A percentile compares a stretch with the other conserved stretches of the same genome.
These are phyloP conservation scores for Taxillus chinensis DNA, from an alignment of 164 flowering plant genomes.

Conservation along the genomic window DNA sequence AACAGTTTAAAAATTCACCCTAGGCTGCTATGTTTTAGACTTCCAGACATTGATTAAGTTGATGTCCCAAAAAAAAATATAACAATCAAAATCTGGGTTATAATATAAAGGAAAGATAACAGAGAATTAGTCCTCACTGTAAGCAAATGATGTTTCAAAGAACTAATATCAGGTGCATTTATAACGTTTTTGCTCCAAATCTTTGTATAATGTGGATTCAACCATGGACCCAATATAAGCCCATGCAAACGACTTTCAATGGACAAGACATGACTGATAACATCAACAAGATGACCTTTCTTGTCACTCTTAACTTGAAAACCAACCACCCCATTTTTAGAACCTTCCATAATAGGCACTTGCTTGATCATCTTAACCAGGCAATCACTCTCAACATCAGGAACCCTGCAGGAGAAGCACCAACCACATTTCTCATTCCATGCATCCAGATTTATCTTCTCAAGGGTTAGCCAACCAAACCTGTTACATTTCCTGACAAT, in stretches of 20 bases:
- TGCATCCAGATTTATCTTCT: constrained; percentile 17
- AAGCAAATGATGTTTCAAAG: constrained; percentile 51
- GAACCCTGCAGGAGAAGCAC: constrained; percentile 74
- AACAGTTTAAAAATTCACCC: too few relatives aligned
- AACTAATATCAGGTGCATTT: constrained; percentile 39
- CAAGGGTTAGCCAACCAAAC: constrained; percentile 52
- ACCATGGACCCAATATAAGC: constrained; percentile 87
- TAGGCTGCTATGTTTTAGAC: too few relatives aligned
- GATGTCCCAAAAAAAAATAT: too few relatives aligned
- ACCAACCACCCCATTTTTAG: constrained; percentile 22
- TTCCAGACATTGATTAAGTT: too few relatives aligned
- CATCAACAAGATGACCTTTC: constrained; percentile 50
- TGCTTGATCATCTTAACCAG: constrained; percentile 31
- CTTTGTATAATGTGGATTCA: constrained; percentile 48
- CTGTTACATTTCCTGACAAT: constrained; percentile 35
- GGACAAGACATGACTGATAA: constrained; percentile 43
- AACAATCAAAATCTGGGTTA: too few relatives aligned
- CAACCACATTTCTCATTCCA: constrained; percentile 86
- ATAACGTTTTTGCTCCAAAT: constrained; percentile 48
- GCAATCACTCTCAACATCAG: constrained; percentile 47
- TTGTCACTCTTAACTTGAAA: constrained; percentile 22
- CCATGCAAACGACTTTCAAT: constrained; percentile 76
- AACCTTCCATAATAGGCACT: constrained; percentile 25
- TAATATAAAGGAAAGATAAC: too few relatives aligned
- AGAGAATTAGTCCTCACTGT: constrained; percentile 31